These are phyloP conservation scores for Fusarium pilosicola DNA, from an alignment of 2,329 filamentous ascomycete genomes.

Conservation along the genomic window DNA sequence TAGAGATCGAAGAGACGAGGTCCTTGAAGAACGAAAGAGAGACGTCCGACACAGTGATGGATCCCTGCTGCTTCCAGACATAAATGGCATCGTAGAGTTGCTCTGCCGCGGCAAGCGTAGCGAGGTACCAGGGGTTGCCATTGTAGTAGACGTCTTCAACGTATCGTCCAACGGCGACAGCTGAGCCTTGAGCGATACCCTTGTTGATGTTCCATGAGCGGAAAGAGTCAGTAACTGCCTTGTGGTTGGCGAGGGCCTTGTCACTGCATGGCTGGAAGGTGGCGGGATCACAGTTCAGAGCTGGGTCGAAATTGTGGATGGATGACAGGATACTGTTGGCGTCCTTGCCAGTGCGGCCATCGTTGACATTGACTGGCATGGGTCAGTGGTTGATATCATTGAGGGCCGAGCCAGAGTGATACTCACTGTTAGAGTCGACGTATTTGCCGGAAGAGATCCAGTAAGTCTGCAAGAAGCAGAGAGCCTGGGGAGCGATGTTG, in stretches of 20 bases:
- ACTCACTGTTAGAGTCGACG: slow-evolving; percentile 72
- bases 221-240: slow-evolving; percentile 79
- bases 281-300: slow-evolving; percentile 70
- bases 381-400: neutral
- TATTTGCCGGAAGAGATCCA: slow-evolving; percentile 72
- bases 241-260: slow-evolving; percentile 77
- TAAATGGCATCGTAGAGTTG: slow-evolving; percentile 81
- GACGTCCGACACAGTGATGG: slow-evolving; percentile 69
- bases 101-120: slow-evolving; percentile 80
- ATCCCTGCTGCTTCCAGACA: slow-evolving; percentile 72
- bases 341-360: slow-evolving; percentile 74
- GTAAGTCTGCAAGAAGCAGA: slow-evolving; percentile 79
- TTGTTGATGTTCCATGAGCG: slow-evolving; percentile 77
- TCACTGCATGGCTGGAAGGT: slow-evolving; percentile 84
- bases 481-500: slow-evolving; percentile 72
- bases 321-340: slow-evolving; percentile 74
- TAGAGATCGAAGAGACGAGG: slow-evolving; percentile 65
- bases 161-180: slow-evolving; percentile 73
- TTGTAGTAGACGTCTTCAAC: slow-evolving; percentile 78
- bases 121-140: slow-evolving; percentile 85
- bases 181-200: slow-evolving; percentile 67
- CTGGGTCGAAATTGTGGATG: slow-evolving; percentile 76
- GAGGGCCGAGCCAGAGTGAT: no score
- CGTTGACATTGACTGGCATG: slow-evolving; percentile 62
- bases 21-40: slow-evolving; percentile 79